phyloP scores from a whole-genome alignment of 306 rosid genomes.

The Trifolium repens region DNA sequence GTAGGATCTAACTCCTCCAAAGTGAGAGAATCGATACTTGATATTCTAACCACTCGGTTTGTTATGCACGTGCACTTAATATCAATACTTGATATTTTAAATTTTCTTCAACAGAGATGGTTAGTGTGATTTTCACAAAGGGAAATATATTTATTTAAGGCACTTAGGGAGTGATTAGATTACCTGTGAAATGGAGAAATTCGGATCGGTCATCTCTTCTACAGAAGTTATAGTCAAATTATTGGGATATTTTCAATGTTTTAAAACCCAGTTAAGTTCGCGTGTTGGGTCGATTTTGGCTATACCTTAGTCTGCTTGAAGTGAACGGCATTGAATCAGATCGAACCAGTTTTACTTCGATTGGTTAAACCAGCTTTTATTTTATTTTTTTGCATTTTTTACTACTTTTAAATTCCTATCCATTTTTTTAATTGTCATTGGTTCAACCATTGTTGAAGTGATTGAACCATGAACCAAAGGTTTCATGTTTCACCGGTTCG shows the following conservation, averaged over 20 bases:
- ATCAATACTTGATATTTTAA: background rate
- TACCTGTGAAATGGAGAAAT: background rate
- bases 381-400: too few relatives aligned
- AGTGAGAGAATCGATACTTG: too few relatives aligned
- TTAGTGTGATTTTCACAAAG: background rate
- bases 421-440: too few relatives aligned
- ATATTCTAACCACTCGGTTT: too few relatives aligned
- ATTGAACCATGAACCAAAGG: background rate
- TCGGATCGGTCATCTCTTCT: background rate
- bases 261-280: background rate
- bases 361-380: background rate
- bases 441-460: background rate
- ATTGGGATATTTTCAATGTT: background rate
- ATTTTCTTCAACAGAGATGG: background rate
- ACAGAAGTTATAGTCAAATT: constrained; percentile 3
- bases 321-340: background rate
- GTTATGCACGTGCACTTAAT: too few relatives aligned
- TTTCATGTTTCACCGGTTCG: background rate
- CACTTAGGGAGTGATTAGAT: background rate
- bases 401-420: too few relatives aligned
- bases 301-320: background rate
- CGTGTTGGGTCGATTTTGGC: background rate
- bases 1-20: background rate
- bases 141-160: background rate
- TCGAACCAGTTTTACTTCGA: background rate